A percentile compares a stretch with the other conserved stretches of the same genome.
phyloP scores from a whole-genome alignment of 1,284 basidiomycete species.

The Microbotryomycetes sp. region DNA sequence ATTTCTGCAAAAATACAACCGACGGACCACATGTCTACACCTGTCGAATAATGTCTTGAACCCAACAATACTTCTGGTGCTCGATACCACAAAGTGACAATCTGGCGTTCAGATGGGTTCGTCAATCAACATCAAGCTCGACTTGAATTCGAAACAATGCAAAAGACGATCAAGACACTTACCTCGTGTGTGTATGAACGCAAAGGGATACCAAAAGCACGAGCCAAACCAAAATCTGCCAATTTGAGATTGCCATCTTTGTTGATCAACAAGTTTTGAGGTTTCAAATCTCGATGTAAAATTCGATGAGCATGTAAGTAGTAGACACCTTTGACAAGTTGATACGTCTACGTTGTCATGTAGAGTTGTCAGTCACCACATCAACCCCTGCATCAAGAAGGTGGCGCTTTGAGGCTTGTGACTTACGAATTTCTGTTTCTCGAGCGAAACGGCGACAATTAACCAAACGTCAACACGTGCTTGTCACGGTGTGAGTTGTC shows the following conservation, averaged over 20 bases:
- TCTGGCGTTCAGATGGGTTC: slow-evolving; percentile 50
- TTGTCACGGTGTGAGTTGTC: too few species aligned
- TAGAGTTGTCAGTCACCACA: too few species aligned
- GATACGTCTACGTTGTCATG: slow-evolving; percentile 64
- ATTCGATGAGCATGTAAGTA: slow-evolving; percentile 97
- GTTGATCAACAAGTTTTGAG: slow-evolving; percentile 94
- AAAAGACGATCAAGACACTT: slow-evolving; percentile 36
- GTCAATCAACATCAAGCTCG: too few species aligned
- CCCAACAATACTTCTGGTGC: slow-evolving; percentile 94
- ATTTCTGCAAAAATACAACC: slow-evolving; percentile 92
- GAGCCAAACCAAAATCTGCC: slow-evolving; percentile 91
- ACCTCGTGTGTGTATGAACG: slow-evolving; percentile 99
- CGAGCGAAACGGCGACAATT: too few species aligned
- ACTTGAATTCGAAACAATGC: too few species aligned
- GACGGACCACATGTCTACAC: slow-evolving; percentile 98
- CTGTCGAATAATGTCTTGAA: slow-evolving; percentile 89
- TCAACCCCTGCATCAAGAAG: too few species aligned
- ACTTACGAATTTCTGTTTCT: too few species aligned
- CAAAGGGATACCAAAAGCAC: slow-evolving; percentile 96
- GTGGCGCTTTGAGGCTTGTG: too few species aligned
- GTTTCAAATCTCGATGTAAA: slow-evolving; percentile 93
- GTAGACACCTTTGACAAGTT: slow-evolving; percentile 76
- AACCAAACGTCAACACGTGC: too few species aligned
- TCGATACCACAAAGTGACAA: slow-evolving; percentile 97
- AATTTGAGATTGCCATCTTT: slow-evolving; percentile 83